Base-by-base conservation (phyloP, 257 asterid species). In the Linaria vulgaris region DNA sequence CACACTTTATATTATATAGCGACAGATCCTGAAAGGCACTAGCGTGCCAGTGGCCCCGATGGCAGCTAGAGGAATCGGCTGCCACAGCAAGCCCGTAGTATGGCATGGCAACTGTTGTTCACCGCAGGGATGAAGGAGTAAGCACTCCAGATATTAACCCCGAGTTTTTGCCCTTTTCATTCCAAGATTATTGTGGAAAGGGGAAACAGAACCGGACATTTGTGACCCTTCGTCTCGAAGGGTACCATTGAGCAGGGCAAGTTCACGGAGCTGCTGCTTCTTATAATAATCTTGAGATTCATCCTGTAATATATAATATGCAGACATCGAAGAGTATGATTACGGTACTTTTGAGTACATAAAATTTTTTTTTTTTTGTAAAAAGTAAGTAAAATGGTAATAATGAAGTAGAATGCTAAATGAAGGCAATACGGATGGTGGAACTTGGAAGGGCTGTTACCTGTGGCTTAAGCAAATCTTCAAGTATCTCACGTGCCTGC, bases 111-210 rank as follows among this genome's bases (percentile, higher is more conserved):
- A 69, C 73, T 71, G 82, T 73, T 61, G 71, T 69, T 64, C 69
- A 34, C 41, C 58, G 74, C 48, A 67, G 63, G 50, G 75, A 63
- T 22, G 59, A 58, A 60, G 30, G 61, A 3, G 16, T 21, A 37
- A 64, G 9, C 41, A 34, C 64, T 68, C 69, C 76, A 30, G 50
- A 63, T 24, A 64, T 85, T 61, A 92, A 74, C 85, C 97, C 83
- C 90, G 69, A 21, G 97, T 94, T 72, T 94, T 94, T 41, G 99
- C 99, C 78, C 99, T 89, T 84, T 94, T 94, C 99, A 94, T 90
- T 61, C 96, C 97, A 12, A 90, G 95, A 76, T 76, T 90, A 87
- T 76, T 82, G 78, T 91, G 75, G 70, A 94, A 90, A 38, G 99
- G 99, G 51, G 99, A 94, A 25, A 85, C 88, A 1, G 96, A 88